phyloP scores from a whole-genome alignment of 2,329 filamentous ascomycete genomes.

The Xylaria sp. region DNA sequence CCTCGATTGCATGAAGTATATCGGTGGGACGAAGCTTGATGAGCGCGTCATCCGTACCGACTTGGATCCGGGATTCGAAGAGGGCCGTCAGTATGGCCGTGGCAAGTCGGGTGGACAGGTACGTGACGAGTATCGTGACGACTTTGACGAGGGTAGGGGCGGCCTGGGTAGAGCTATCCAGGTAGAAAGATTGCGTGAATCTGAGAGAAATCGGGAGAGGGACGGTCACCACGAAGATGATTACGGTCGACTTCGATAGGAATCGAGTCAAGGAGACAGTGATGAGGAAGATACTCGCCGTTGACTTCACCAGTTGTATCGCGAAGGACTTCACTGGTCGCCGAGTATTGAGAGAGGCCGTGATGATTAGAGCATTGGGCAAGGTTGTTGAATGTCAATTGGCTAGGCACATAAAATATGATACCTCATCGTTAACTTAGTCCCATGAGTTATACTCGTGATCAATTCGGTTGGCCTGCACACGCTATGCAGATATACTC shows the following conservation, averaged over 20 bases:
- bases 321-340: too few relatives aligned
- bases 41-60: constrained; percentile 96
- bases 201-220: constrained; percentile 50
- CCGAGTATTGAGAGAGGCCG: neutral
- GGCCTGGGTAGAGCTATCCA: constrained; percentile 82
- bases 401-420: neutral
- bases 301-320: too few relatives aligned
- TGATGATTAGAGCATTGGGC: neutral
- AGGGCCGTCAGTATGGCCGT: constrained; percentile 93
- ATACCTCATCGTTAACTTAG: neutral
- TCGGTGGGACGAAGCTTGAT: constrained; percentile 96
- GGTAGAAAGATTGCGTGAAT: constrained; percentile 47
- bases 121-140: constrained; percentile 94
- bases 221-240: constrained; percentile 56
- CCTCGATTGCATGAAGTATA: constrained; percentile 97
- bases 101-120: constrained; percentile 97
- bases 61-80: constrained; percentile 92
- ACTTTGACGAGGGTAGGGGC: constrained; percentile 93
- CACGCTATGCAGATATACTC: constrained; percentile 3
- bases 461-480: constrained; percentile 11
- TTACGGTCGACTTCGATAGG: constrained; percentile 62
- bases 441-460: constrained; percentile 32
- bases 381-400: neutral
- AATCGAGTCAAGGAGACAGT: constrained; percentile 9
- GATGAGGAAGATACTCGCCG: neutral